A percentile compares a stretch with the other conserved stretches of the same genome.
phyloP scores from a whole-genome alignment of 768 basidiomycete genomes.

The Xanthoconium stramineum region DNA sequence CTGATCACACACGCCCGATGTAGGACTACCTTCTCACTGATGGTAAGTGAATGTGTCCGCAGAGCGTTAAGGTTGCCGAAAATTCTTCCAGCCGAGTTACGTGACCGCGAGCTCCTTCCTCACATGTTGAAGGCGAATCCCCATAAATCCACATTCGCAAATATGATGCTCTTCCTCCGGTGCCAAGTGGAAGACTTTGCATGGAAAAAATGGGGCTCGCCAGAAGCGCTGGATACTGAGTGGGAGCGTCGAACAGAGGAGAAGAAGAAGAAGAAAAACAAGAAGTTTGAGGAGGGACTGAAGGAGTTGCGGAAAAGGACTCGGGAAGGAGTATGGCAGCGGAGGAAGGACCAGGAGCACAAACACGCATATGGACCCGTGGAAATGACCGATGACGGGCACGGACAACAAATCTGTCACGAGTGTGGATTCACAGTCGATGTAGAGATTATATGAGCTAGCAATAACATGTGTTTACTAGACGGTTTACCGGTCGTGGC shows the following conservation, averaged over 20 bases:
- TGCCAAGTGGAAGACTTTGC: constrained; percentile 95
- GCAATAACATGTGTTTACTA: not conserved
- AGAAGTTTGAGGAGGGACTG: constrained; percentile 91
- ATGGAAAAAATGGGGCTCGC: constrained; percentile 96
- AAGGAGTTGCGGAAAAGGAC: constrained; percentile 81
- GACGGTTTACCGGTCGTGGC: not conserved
- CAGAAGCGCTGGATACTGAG: constrained; percentile 86
- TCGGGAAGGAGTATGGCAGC: constrained; percentile 87
- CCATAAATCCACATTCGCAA: constrained; percentile 91
- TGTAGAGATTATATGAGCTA: constrained; percentile 68
- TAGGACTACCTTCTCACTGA: constrained; percentile 96
- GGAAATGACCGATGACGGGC: constrained; percentile 51
- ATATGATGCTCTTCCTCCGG: constrained; percentile 98
- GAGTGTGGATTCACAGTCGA: constrained; percentile 91
- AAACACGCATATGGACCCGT: constrained; percentile 74
- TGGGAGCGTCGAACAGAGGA: constrained; percentile 74
- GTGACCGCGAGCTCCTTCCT: constrained; percentile 87
- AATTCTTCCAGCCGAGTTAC: constrained; percentile 71
- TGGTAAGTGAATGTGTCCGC: constrained; percentile 44
- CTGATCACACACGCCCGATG: not conserved
- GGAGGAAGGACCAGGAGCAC: constrained; percentile 83
- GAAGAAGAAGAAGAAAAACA: constrained; percentile 88
- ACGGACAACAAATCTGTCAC: constrained; percentile 72
- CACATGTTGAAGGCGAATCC: constrained; percentile 94
- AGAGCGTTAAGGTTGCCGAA: not conserved